phyloP scores from a whole-genome alignment of 257 asterid species.

The Nemophila menziesii region DNA sequence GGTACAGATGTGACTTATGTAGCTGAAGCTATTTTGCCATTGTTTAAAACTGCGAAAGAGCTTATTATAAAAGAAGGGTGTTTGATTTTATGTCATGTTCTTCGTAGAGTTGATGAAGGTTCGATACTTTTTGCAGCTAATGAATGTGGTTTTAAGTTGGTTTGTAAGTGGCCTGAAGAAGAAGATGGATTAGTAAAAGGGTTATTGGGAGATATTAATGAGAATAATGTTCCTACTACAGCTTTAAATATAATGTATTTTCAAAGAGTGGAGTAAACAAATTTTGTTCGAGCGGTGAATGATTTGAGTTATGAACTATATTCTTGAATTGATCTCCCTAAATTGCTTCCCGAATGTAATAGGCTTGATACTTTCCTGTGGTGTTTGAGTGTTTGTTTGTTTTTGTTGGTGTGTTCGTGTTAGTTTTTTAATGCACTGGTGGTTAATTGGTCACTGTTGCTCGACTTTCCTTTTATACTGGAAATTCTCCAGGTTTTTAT shows the following conservation, averaged over 20 bases:
- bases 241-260: conserved; percentile 72
- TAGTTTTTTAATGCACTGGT: too few species aligned
- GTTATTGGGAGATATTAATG: conserved; percentile 21
- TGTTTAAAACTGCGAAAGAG: conserved; percentile 64
- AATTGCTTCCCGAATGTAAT: too few species aligned
- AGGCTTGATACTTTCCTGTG: too few species aligned
- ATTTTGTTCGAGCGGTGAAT: background rate
- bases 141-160: conserved; percentile 41
- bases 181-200: conserved; percentile 39
- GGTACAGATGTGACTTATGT: conserved; percentile 84
- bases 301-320: background rate
- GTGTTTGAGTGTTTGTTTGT: too few species aligned
- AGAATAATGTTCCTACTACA: conserved; percentile 26
- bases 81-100: conserved; percentile 67
- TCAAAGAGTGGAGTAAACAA: conserved; percentile 16
- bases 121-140: conserved; percentile 57
- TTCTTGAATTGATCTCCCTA: background rate
- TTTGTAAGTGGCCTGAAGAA: conserved; percentile 50
- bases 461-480: too few species aligned
- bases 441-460: too few species aligned
- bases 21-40: conserved; percentile 47
- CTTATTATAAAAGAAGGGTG: conserved; percentile 36
- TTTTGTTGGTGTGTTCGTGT: too few species aligned
- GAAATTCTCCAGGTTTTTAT: too few species aligned
- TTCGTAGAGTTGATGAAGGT: conserved; percentile 77